Percentiles rank a stretch among this genome's conserved stretches.
Conservation (phyloP, 257 asterid genomes). For the Striga asiatica region DNA sequence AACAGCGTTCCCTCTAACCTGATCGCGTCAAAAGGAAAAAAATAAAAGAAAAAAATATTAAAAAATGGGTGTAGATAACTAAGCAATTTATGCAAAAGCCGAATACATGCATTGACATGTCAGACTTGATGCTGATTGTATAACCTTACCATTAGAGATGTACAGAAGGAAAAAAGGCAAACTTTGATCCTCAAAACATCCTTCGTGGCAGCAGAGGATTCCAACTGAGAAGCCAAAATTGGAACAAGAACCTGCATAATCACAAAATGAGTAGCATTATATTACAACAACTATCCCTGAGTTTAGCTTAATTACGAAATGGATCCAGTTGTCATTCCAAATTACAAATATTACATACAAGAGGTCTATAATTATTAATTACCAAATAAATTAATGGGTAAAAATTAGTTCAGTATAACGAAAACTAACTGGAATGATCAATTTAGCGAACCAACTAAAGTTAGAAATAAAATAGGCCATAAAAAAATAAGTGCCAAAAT, state of each 20-base stretch:
- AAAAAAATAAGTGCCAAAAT: no score
- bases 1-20: conserved; percentile 58
- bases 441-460: no score
- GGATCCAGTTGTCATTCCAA: neutral
- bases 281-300: neutral
- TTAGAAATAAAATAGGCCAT: no score
- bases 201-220: conserved; percentile 37
- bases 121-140: conserved; percentile 12
- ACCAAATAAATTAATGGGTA: no score
- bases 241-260: conserved; percentile 75
- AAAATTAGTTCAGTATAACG: no score
- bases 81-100: neutral
- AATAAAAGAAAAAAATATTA: neutral
- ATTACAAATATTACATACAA: neutral
- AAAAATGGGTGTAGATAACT: no score
- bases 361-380: no score
- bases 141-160: conserved; percentile 63
- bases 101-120: conserved; percentile 1
- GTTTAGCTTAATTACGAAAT: neutral
- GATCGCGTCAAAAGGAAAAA: conserved; percentile 5
- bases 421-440: no score
- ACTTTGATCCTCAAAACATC: conserved; percentile 55
- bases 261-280: conserved; percentile 10
- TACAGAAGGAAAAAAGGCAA: conserved; percentile 68
- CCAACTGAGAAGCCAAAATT: conserved; percentile 42